Base-by-base conservation (phyloP, 108 stramenopile species). In the Pseudonitzschia delicatissima region DNA sequence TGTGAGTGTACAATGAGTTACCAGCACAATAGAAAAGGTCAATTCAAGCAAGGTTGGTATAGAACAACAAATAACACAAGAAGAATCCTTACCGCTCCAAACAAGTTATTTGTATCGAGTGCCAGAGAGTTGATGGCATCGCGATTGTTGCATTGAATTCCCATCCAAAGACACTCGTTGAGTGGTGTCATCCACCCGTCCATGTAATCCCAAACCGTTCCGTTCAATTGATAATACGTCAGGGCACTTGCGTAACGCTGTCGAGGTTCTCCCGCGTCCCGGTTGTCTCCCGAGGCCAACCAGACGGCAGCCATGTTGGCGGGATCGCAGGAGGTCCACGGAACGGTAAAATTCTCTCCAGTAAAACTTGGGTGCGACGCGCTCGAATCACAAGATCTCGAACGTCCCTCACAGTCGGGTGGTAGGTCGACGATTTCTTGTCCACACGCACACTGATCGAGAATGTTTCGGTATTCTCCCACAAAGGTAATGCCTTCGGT, bases 121-220 rank as follows among this genome's bases (percentile, higher is more conserved):
- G 76, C 72, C 29, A 82, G 40, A n/a, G 68, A 70, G 35, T 77
- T 73, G 42, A 82, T 26, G 2, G 62, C 25, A 29, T 73, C 72
- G 15, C 65, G 76, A 32, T 72, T 72, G 71, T 77, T 82, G 36
- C 80, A 82, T 60, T 77, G 76, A 6, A 82, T 28, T 25, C 80
- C 80, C 72, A 82, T 45, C 80, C 80, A 82, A 13, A 73, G 67
- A 60, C 80, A 82, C 37, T 82, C 80, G 49, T 72, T 82, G 44
- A 69, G 63, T 2, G 72, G 68, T 35, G 59, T 44, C 51, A 82
- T 33, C 80, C 80, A 82, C 4, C 53, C 64, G 49, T 82, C 70
- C 58, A 62, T 62, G 28, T 63, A 72, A 73, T 82, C 80, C 80
- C 80, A 82, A 42, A 77, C 65, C 36, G 80, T 77, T 69, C 80